These are phyloP conservation scores for Anaeramoeba ignava DNA, from an alignment of 78 protist species.

Conservation along the genomic window DNA sequence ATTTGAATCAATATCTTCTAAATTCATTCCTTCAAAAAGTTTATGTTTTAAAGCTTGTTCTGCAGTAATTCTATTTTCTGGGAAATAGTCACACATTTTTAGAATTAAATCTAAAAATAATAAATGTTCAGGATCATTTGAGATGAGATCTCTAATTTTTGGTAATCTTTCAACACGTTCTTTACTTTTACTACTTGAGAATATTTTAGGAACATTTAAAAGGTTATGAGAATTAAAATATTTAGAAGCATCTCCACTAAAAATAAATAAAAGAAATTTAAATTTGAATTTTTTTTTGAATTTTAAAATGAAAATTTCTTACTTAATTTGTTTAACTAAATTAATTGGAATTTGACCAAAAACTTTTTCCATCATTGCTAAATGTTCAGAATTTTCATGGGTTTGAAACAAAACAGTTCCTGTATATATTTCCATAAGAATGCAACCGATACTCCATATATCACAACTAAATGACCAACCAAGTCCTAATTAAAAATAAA, in stretches of 20 bases:
- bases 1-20: too few relatives aligned
- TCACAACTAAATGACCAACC: neutral
- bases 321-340: neutral
- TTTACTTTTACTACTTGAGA: neutral
- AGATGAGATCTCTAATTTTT: neutral
- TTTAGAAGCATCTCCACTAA: neutral
- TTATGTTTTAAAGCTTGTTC: neutral
- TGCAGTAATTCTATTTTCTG: neutral
- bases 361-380: conserved; percentile 1
- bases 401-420: neutral
- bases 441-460: neutral
- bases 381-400: neutral
- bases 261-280: neutral
- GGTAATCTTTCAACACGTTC: neutral
- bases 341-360: neutral
- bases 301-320: neutral
- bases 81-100: neutral
- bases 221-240: neutral
- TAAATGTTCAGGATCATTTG: neutral
- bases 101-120: neutral
- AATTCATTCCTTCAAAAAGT: too few relatives aligned
- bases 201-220: neutral
- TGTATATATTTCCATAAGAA: neutral
- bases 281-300: neutral
- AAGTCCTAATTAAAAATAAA: too few relatives aligned